Base-by-base conservation (phyloP, 257 asterid genomes). In the Solanum rostratum region DNA sequence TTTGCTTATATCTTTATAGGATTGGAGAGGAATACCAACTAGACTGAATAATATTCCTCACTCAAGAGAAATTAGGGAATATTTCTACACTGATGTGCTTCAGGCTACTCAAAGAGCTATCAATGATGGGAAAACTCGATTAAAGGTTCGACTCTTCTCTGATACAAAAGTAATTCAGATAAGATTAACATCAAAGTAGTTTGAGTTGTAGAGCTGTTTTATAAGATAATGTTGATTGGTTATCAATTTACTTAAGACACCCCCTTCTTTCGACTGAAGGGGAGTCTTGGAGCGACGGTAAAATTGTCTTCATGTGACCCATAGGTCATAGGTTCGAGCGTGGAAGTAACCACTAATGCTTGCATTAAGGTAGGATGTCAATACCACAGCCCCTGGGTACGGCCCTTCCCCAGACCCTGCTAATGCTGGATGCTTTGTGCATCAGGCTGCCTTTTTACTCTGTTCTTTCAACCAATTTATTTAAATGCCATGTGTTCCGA, bases 1-100 rank as follows among this genome's bases (percentile, higher is more conserved):
- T 88, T 81, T 84, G 59, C 81, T 79, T 85, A 76, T 82, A 86
- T 85, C 80, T 78, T 87, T 84, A 88, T 95, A 96, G 98, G 90
- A 87, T 62, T 96, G 99, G 99, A 92, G 97, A 87, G 99, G 99
- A 69, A 93, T 96, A 89, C 99, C 98, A 10, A 96, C 99, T 19
- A 92, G 94, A 86, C 89, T 94, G 87, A 96, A 96, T 87, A 94
- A 94, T 85, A 96, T 96, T 91, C 99, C 99, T 85, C 99, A 94
- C 89, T 94, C 99, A 27, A 91, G 95, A 92, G 99, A 96, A 89
- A 96, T 96, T 89, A 91, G 99, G 91, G 88, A 91, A 84, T 94
- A 96, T 86, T 96, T 96, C 86, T 96, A 96, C 79, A 90, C 91
- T 52, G 99, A 94, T 88, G 97, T 94, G 87, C 88, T 93, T 88